Evolutionary conservation across 148 eudicot genomes (phyloP).

Genomic region (Fallopia convolvulus): DNA sequence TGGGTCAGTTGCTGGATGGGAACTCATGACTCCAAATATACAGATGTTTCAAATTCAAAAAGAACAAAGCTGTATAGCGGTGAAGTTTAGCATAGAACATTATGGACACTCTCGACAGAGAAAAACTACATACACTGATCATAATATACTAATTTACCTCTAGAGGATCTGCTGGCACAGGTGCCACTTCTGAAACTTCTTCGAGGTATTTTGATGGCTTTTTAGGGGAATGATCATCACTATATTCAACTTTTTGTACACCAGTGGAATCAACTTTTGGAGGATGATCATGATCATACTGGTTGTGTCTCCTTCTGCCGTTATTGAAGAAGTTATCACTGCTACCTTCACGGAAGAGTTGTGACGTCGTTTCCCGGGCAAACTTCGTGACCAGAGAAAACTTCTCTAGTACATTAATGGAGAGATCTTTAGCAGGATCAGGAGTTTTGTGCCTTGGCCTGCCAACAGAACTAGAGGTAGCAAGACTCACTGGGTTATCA

Average conservation of each 20-base stretch:
- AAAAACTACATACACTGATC: neutral
- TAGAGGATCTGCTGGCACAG: conserved; percentile 60
- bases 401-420: conserved; percentile 90
- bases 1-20: neutral
- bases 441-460: conserved; percentile 54
- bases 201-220: conserved; percentile 28
- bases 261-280: conserved; percentile 26
- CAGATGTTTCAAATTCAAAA: neutral
- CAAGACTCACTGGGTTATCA: conserved; percentile 31
- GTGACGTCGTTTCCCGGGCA: conserved; percentile 97
- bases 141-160: conserved; percentile 50
- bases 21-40: neutral
- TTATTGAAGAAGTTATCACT: conserved; percentile 38
- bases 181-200: conserved; percentile 34
- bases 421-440: conserved; percentile 88
- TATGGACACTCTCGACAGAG: neutral
- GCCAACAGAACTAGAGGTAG: conserved; percentile 30
- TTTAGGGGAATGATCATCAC: conserved; percentile 26
- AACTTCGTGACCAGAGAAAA: conserved; percentile 94
- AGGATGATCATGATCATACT: conserved; percentile 29
- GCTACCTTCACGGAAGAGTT: conserved; percentile 65
- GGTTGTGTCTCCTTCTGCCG: conserved; percentile 48
- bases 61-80: neutral
- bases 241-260: conserved; percentile 28
- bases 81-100: neutral